Percentiles rank a stretch among this genome's conserved stretches.
Evolutionary conservation across 2,329 filamentous ascomycete species (phyloP).

Genomic region (Venturia carpophila): DNA sequence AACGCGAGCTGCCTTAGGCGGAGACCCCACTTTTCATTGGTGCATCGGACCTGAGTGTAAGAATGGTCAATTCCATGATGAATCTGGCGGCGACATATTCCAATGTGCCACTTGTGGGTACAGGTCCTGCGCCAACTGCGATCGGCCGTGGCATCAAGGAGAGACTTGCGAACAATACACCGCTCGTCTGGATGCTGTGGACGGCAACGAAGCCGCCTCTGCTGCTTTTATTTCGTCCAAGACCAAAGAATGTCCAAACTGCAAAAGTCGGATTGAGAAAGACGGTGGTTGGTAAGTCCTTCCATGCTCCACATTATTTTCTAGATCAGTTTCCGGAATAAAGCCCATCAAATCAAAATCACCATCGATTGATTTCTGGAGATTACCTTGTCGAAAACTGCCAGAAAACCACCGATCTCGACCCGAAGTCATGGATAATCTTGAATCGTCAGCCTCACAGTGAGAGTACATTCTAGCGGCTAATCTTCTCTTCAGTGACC

Average conservation of each 20-base stretch:
- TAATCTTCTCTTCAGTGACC: background rate
- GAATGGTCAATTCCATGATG: slow-evolving; percentile 13
- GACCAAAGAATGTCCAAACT: slow-evolving; percentile 9
- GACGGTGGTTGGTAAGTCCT: slow-evolving; percentile 5
- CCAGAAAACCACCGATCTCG: no score
- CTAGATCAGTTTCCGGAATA: background rate
- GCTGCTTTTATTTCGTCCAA: slow-evolving; percentile 5
- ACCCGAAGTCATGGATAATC: background rate
- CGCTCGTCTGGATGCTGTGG: background rate
- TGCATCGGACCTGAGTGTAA: slow-evolving; percentile 3
- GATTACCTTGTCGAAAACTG: background rate
- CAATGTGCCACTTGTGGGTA: slow-evolving; percentile 1
- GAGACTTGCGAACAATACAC: slow-evolving; percentile 15
- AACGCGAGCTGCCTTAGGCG: background rate
- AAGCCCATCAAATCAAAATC: background rate
- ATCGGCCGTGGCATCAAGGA: slow-evolving; percentile 14
- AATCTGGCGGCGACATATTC: background rate
- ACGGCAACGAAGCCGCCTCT: slow-evolving; percentile 8
- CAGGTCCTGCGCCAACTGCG: slow-evolving; percentile 9
- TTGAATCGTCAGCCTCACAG: background rate
- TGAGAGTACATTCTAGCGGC: background rate
- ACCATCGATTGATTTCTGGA: background rate
- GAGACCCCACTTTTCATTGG: slow-evolving; percentile 2
- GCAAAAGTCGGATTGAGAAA: slow-evolving; percentile 14
- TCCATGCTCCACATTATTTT: background rate